Percentiles rank a stretch among this genome's conserved stretches.
phyloP scores from a whole-genome alignment of 2,329 filamentous ascomycete genomes.

The Hypomyces perniciosus region DNA sequence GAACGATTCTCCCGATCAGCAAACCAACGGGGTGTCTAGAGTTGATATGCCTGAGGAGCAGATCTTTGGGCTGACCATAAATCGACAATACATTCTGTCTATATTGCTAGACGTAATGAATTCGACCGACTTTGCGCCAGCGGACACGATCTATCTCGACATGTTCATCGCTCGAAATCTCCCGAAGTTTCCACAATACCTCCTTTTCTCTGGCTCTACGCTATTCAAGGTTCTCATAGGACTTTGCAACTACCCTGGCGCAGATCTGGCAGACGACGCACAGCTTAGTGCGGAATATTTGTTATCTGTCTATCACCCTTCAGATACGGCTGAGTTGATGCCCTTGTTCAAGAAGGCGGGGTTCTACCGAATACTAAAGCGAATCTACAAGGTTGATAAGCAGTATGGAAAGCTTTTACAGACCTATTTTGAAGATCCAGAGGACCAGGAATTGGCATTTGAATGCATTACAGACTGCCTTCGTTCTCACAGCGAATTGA shows the following conservation, averaged over 20 bases:
- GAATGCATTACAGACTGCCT: conserved; percentile 72
- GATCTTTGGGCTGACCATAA: conserved; percentile 65
- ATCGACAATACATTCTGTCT: conserved; percentile 86
- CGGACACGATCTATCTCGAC: conserved; percentile 89
- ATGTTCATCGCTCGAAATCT: conserved; percentile 98
- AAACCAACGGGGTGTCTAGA: conserved; percentile 44
- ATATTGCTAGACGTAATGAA: conserved; percentile 91
- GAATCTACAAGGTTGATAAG: conserved; percentile 72
- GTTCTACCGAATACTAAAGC: conserved; percentile 89
- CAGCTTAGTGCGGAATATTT: conserved; percentile 97
- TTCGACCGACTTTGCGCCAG: conserved; percentile 62
- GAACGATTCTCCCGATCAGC: conserved; percentile 68
- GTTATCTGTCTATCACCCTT: conserved; percentile 85
- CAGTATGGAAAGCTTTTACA: conserved; percentile 73
- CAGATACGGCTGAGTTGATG: conserved; percentile 70
- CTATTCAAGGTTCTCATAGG: conserved; percentile 75
- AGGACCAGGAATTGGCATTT: conserved; percentile 71
- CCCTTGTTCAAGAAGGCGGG: conserved; percentile 70
- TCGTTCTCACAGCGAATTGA: conserved; percentile 55
- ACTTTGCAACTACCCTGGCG: conserved; percentile 76
- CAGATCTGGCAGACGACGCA: conserved; percentile 82
- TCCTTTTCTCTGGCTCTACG: conserved; percentile 81
- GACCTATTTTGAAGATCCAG: conserved; percentile 77
- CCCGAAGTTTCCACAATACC: conserved; percentile 93
- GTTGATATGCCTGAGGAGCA: conserved; percentile 57